Conservation (phyloP, 345 rosid genomes). For the Eucalyptus curtisii region DNA sequence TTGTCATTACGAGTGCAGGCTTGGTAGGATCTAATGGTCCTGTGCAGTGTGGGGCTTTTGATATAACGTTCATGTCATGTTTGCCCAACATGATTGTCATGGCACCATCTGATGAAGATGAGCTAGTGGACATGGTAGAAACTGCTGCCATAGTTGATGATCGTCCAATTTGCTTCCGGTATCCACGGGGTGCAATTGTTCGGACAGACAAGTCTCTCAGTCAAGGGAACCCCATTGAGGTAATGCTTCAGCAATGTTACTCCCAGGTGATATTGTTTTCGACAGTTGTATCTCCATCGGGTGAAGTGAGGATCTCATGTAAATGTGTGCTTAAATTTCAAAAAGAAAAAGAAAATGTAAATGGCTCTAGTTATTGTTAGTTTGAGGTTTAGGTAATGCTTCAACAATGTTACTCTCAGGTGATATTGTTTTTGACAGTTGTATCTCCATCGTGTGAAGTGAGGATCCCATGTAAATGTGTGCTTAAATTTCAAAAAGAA, state of each 20-base stretch:
- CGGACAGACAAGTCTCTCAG: constrained; percentile 24
- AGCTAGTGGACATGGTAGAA: constrained; percentile 84
- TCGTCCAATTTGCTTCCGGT: constrained; percentile 82
- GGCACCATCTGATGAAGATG: constrained; percentile 92
- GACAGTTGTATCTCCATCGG: not conserved
- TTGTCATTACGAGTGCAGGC: constrained; percentile 83
- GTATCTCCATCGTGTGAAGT: not conserved
- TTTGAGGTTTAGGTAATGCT: constrained; percentile 25
- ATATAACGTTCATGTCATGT: constrained; percentile 88
- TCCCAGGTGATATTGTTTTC: not conserved
- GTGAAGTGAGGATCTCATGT: not conserved
- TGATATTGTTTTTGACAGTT: not conserved
- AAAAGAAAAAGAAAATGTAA: not conserved
- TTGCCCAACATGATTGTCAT: constrained; percentile 95
- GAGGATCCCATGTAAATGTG: not conserved
- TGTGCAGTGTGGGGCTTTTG: constrained; percentile 74
- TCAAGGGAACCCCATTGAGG: constrained; percentile 67
- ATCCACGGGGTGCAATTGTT: constrained; percentile 69
- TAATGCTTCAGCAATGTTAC: constrained; percentile 3
- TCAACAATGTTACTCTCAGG: not conserved
- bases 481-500: not conserved
- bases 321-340: not conserved
- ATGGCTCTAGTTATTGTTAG: not conserved
- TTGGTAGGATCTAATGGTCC: constrained; percentile 92
- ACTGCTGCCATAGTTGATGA: constrained; percentile 65